Evolutionary conservation across 2,329 filamentous ascomycete species (phyloP), one percentile per base, ranked within the genome.

Genomic region (Hortaea werneckii): DNA sequence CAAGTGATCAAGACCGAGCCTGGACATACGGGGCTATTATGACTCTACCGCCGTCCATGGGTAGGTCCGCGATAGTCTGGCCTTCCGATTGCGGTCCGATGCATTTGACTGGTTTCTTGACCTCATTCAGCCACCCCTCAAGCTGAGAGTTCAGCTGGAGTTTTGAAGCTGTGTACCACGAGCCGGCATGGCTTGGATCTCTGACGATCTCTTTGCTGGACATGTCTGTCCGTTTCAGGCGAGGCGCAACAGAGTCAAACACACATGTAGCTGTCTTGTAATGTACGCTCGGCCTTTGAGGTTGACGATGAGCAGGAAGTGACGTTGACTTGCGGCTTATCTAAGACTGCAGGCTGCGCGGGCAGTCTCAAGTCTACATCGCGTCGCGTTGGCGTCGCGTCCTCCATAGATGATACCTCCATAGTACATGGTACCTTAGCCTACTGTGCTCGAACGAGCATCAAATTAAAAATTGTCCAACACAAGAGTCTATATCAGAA

Each of bases 11-110:
- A 20, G 20, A 20, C 20, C 20, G 20, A 20, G 20, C 20, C 20
- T 20, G 20, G 20, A 56, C 59, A 53, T 77, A 95, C 90, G 92
- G 92, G 50, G 88, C 88, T 63, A 98, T 95, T 46, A 98, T 83
- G 10, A 92, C 74, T 65, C 87, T 79, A 5, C 89, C 89, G 29
- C 82, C 80, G 1, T 79, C 65, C 1, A 89, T 71, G 3, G 90
- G 92, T 47, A 94, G 58, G 5, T 61, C 48, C 9, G 66, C 50
- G 4, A 61, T 46, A 27, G 61, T 63, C 45, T 65, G 54, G 30
- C 67, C 64, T 10, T 66, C 60, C 47, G 59, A 61, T 52, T 67
- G 58, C 5, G 68, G 64, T 10, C 77, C 77, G 47, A 81, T 71
- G 39, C 76, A 80, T 29, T 82, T 73, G 37, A 92, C 68, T 1